These are phyloP conservation scores for Phytophthora macrochlamydospora DNA, from an alignment of 352 stramenopile genomes.

Conservation along the genomic window DNA sequence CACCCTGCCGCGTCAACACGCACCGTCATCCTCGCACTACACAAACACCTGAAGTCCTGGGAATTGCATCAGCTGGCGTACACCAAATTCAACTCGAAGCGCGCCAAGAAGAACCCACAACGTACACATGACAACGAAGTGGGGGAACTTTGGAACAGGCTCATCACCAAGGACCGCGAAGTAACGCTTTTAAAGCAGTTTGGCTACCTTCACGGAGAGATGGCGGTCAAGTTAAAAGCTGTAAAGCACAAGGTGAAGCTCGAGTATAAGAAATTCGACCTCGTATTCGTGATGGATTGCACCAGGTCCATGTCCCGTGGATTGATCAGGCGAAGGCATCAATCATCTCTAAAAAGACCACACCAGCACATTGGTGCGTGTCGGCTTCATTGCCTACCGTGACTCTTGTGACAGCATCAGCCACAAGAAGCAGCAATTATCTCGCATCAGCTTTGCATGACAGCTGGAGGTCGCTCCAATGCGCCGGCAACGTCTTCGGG, in stretches of 20 bases:
- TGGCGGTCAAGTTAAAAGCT: slow-evolving; percentile 20
- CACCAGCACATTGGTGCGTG: slow-evolving; percentile 19
- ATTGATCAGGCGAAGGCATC: slow-evolving; percentile 36
- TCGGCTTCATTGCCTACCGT: slow-evolving; percentile 51
- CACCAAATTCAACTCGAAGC: too few relatives aligned
- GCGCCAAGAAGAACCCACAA: too few relatives aligned
- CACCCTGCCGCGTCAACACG: too few relatives aligned
- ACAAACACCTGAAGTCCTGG: too few relatives aligned
- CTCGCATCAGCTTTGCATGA: slow-evolving; percentile 27
- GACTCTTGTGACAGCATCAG: slow-evolving; percentile 40
- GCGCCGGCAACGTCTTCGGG: slow-evolving; percentile 13
- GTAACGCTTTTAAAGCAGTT: slow-evolving; percentile 13
- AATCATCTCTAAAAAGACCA: slow-evolving; percentile 29
- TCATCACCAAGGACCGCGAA: too few relatives aligned
- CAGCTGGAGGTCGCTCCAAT: slow-evolving; percentile 35
- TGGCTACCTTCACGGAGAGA: slow-evolving; percentile 20
- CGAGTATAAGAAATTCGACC: slow-evolving; percentile 34
- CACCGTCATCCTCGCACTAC: too few relatives aligned
- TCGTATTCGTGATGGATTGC: slow-evolving; percentile 59
- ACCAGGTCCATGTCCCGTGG: slow-evolving; percentile 46
- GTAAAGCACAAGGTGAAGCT: slow-evolving; percentile 16
- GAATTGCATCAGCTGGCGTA: too few relatives aligned
- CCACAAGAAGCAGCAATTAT: slow-evolving; percentile 24
- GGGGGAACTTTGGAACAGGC: too few relatives aligned
- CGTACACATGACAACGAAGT: too few relatives aligned